These are phyloP conservation scores for Grigorovia transvaalensis DNA, from an alignment of 805 yeast genomes.

Conservation along the genomic window DNA sequence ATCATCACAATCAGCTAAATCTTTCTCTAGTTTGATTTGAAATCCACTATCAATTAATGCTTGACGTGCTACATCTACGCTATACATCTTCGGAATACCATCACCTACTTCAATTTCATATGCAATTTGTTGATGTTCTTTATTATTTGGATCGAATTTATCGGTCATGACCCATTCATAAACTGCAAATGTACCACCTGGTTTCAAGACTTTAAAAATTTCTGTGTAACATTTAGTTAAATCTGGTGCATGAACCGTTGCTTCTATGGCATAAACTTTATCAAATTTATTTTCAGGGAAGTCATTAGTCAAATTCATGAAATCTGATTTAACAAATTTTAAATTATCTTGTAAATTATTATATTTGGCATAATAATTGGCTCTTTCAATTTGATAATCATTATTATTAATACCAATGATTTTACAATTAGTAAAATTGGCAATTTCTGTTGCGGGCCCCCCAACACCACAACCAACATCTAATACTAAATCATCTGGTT, in stretches of 20 bases:
- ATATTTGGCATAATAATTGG: slow-evolving; percentile 64
- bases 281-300: slow-evolving; percentile 84
- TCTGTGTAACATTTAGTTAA: slow-evolving; percentile 93
- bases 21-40: slow-evolving; percentile 62
- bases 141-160: slow-evolving; percentile 73
- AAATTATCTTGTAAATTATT: slow-evolving; percentile 61
- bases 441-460: slow-evolving; percentile 96
- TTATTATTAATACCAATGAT: slow-evolving; percentile 91
- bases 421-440: slow-evolving; percentile 78
- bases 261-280: slow-evolving; percentile 97
- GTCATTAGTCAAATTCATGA: slow-evolving; percentile 83
- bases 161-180: slow-evolving; percentile 99
- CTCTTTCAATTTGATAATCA: slow-evolving; percentile 93
- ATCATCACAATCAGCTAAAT: slow-evolving; percentile 74
- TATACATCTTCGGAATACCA: slow-evolving; percentile 97
- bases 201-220: slow-evolving; percentile 89
- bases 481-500: slow-evolving; percentile 73
- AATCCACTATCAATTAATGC: slow-evolving; percentile 86
- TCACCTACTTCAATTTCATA: slow-evolving; percentile 98
- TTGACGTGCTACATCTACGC: slow-evolving; percentile 70
- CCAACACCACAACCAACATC: slow-evolving; percentile 99
- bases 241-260: slow-evolving; percentile 95
- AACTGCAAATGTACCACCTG: slow-evolving; percentile 96
- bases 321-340: slow-evolving; percentile 89
- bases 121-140: slow-evolving; percentile 86